These are phyloP conservation scores for Xerocomellus chrysenteron DNA, from an alignment of 768 basidiomycete species.

Conservation along the genomic window DNA sequence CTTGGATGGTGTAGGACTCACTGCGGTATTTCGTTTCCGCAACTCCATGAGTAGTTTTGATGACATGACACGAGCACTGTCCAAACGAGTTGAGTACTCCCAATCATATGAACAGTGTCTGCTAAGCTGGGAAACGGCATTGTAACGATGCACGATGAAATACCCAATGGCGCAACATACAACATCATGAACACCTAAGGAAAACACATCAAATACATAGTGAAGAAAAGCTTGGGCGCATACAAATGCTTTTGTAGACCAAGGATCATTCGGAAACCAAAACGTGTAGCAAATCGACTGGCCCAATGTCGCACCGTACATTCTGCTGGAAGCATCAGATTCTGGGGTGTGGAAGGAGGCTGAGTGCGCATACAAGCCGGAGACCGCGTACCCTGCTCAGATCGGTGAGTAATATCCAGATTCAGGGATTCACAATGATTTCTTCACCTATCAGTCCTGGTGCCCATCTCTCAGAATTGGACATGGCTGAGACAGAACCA, in stretches of 20 bases:
- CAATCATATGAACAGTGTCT: slow-evolving; percentile 7
- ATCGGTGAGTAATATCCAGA: neutral
- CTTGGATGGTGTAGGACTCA: neutral
- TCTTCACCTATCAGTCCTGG: slow-evolving; percentile 7
- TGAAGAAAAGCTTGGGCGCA: neutral
- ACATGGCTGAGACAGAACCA: neutral
- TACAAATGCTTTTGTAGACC: slow-evolving; percentile 4
- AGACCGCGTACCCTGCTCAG: slow-evolving; percentile 1
- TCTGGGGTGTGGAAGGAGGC: neutral
- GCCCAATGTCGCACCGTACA: slow-evolving; percentile 16
- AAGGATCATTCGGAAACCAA: slow-evolving; percentile 13
- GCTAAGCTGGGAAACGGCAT: neutral
- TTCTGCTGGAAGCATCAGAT: neutral
- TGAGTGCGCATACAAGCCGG: slow-evolving; percentile 2
- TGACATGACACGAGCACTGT: neutral
- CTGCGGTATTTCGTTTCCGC: neutral
- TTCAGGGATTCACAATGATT: neutral
- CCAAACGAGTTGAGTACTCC: slow-evolving; percentile 1
- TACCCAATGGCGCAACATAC: neutral
- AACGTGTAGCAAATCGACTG: slow-evolving; percentile 5
- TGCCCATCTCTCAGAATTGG: neutral
- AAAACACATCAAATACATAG: neutral
- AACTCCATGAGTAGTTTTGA: neutral
- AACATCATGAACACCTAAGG: slow-evolving; percentile 1
- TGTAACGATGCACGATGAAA: neutral